Percentiles rank a stretch among this genome's conserved stretches.
Conservation (phyloP, 176 grass and related monocot species). For the Urochloa ruziziensis region DNA sequence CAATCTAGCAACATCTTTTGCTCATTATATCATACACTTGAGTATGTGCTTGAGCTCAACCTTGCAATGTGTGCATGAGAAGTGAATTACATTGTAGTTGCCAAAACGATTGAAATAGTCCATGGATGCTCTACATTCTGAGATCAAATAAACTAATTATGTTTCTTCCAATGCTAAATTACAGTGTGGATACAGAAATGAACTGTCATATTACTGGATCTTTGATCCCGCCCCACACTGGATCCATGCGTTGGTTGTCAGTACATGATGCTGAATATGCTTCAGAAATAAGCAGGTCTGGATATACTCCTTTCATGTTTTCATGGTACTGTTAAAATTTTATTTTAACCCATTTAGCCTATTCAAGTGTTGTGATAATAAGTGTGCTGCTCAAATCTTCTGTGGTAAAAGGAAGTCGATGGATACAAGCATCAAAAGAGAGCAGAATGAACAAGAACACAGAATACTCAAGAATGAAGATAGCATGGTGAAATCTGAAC, state of each 20-base stretch:
- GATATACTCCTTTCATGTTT: slow-evolving; percentile 12
- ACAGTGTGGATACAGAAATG: slow-evolving; percentile 80
- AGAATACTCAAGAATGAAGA: slow-evolving; percentile 8
- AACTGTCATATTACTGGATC: slow-evolving; percentile 90
- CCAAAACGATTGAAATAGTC: neutral
- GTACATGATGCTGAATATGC: slow-evolving; percentile 49
- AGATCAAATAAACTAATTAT: neutral
- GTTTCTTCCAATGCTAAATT: slow-evolving; percentile 29
- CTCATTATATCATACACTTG: neutral
- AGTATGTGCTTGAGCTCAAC: neutral
- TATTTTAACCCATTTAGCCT: neutral
- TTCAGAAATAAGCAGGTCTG: slow-evolving; percentile 50
- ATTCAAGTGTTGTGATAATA: slow-evolving; percentile 27
- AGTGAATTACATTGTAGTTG: neutral
- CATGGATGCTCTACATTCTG: slow-evolving; percentile 5
- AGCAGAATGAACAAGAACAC: slow-evolving; percentile 26
- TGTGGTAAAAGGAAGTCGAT: slow-evolving; percentile 21
- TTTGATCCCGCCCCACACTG: slow-evolving; percentile 64
- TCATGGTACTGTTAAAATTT: neutral
- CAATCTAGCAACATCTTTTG: neutral
- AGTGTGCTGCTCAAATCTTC: slow-evolving; percentile 24
- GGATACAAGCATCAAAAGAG: slow-evolving; percentile 11
- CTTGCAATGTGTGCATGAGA: slow-evolving; percentile 4
- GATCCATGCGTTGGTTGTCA: slow-evolving; percentile 69
- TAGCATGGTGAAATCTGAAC: slow-evolving; percentile 8